These are phyloP conservation scores for Mycena galericulata DNA, from an alignment of 768 basidiomycete genomes.

Conservation along the genomic window DNA sequence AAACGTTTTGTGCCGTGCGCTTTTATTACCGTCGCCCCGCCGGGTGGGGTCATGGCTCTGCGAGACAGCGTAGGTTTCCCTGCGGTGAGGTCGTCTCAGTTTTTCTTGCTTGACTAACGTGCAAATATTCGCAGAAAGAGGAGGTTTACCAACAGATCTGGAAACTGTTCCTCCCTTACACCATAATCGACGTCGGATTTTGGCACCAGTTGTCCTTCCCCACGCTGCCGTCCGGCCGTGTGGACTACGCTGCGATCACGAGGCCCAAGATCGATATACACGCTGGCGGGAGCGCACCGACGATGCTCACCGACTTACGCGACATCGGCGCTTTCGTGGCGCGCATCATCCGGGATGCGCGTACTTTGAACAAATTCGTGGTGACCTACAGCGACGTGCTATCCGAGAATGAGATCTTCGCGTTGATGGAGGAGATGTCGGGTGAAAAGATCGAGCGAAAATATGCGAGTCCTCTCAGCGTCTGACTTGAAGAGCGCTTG, in stretches of 20 bases:
- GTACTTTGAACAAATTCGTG: conserved; percentile 46
- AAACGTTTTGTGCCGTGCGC: conserved; percentile 31
- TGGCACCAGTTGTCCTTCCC: conserved; percentile 43
- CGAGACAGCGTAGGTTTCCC: conserved; percentile 11
- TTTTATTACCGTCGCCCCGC: conserved; percentile 21
- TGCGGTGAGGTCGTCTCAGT: background rate
- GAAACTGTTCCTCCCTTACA: conserved; percentile 40
- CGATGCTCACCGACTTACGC: conserved; percentile 38
- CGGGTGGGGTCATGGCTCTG: conserved; percentile 15
- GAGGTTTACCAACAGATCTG: conserved; percentile 41
- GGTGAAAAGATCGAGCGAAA: conserved; percentile 38
- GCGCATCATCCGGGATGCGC: conserved; percentile 44
- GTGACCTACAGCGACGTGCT: conserved; percentile 43
- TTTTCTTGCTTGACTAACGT: background rate
- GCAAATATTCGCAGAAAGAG: conserved; percentile 39
- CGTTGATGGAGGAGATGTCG: conserved; percentile 34
- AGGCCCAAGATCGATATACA: conserved; percentile 28
- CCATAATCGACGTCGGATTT: conserved; percentile 48
- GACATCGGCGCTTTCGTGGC: conserved; percentile 44
- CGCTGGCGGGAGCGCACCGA: conserved; percentile 34
- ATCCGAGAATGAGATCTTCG: conserved; percentile 38
- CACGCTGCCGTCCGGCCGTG: conserved; percentile 26
- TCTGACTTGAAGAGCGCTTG: background rate
- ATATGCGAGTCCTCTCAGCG: conserved; percentile 7
- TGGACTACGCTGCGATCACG: conserved; percentile 16